Conservation (phyloP, 2,329 filamentous ascomycete species). For the Hypoxylon rubiginosum region DNA sequence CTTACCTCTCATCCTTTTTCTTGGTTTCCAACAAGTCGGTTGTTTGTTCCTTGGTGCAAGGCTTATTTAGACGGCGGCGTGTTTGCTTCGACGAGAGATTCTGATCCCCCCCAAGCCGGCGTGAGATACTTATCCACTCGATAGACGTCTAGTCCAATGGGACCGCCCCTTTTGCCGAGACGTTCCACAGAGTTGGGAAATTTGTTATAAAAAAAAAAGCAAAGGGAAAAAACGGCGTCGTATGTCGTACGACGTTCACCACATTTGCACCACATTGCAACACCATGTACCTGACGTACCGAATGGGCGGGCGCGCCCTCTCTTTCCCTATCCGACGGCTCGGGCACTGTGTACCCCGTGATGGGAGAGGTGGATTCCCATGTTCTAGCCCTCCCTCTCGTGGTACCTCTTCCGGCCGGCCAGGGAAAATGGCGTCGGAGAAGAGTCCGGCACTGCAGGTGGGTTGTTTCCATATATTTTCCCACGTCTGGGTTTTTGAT, state of each 20-base stretch:
- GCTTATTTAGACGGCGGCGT: constrained; percentile 5
- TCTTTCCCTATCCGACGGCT: constrained; percentile 22
- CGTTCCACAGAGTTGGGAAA: constrained; percentile 39
- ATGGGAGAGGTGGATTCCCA: constrained; percentile 5
- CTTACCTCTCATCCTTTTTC: background rate
- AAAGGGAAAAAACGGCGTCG: constrained; percentile 11
- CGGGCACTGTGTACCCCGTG: constrained; percentile 24
- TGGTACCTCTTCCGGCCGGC: constrained; percentile 12
- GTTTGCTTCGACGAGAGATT: constrained; percentile 28
- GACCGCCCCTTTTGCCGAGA: constrained; percentile 36
- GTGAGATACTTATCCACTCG: background rate
- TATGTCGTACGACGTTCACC: constrained; percentile 24
- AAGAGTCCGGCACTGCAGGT: constrained; percentile 10
- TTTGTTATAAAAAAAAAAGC: background rate
- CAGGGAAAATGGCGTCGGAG: constrained; percentile 24
- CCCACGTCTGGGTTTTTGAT: background rate
- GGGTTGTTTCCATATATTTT: background rate
- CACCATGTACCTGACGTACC: constrained; percentile 35
- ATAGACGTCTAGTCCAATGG: constrained; percentile 31
- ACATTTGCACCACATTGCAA: constrained; percentile 11
- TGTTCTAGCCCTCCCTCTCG: constrained; percentile 7
- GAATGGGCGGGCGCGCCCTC: constrained; percentile 16
- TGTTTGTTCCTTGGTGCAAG: constrained; percentile 4
- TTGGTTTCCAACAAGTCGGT: background rate
- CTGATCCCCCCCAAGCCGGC: background rate